Base-by-base conservation (phyloP, 2,329 filamentous ascomycete genomes). In the Sclerotinia nivalis region DNA sequence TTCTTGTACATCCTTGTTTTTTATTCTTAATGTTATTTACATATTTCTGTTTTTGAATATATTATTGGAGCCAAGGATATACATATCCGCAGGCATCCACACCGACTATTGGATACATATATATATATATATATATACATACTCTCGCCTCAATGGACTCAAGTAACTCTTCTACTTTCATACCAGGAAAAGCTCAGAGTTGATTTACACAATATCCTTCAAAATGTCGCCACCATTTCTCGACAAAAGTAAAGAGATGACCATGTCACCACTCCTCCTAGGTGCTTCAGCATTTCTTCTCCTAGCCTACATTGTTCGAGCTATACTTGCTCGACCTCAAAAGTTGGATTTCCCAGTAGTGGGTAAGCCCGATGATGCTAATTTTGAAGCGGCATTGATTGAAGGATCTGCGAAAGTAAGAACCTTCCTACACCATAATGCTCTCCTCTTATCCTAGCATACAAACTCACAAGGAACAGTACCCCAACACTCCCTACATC, bases 401-500 rank as follows among this genome's bases (percentile, higher is more conserved):
- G 50, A 50, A 28, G 64, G 64, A 43, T 4, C 64, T 5, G 9
- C 18, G 1, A 55, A 45, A 55, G 64, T 59, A 67, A 18, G 40
- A 34, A 31, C 2, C 13, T 28, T 20, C 28, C 28, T 1, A 49
- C 28, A 4, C 12, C 3, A 7, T n/a, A 1, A n/a, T 61, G 20
- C 25, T 15, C 18, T 22, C 4, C 40, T 25, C n/a, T 6, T 34
- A 12, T 62, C 45, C 25, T 61, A 40, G 25, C 25, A 62, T 12
- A 25, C 25, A 61, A 52, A 58, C 55, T 58, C 12, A 43, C 40
- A 28, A 37, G 15, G 5, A 37, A 49, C 18, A 64, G 61, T 64
- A 64, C 31, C 61, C 61, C 22, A n/a, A 22, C 12, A 52, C 61
- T 6, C 61, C 61, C 3, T 64, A n/a, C 20, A 34, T 64, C 28